These are phyloP conservation scores for Thelephora aurantiotincta DNA, from an alignment of 768 basidiomycete species.

Conservation along the genomic window DNA sequence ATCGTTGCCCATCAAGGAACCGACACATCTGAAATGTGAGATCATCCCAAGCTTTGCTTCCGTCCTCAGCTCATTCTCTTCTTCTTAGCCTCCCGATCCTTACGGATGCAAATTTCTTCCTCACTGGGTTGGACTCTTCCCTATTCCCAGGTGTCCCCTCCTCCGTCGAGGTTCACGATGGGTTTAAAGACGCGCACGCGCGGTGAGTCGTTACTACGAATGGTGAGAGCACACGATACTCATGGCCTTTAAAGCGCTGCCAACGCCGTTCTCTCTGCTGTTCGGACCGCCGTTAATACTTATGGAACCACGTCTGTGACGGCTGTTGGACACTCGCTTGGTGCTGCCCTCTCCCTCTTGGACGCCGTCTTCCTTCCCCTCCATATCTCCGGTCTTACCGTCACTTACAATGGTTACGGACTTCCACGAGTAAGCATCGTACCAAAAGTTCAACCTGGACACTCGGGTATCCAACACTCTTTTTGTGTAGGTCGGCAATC, in stretches of 20 bases:
- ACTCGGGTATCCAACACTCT: neutral
- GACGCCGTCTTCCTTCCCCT: conserved; percentile 40
- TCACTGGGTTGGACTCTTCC: conserved; percentile 18
- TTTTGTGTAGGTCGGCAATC: conserved; percentile 33
- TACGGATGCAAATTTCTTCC: conserved; percentile 27
- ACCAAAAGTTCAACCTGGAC: neutral
- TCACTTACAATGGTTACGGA: conserved; percentile 17
- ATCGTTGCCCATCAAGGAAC: conserved; percentile 27
- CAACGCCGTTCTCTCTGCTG: conserved; percentile 27
- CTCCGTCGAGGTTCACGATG: conserved; percentile 27
- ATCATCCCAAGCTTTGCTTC: neutral
- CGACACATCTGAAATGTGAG: conserved; percentile 18
- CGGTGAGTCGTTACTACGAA: conserved; percentile 18
- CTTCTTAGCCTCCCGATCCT: conserved; percentile 20
- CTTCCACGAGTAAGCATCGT: conserved; percentile 15
- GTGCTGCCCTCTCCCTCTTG: conserved; percentile 38
- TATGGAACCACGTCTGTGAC: conserved; percentile 25
- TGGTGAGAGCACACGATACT: neutral
- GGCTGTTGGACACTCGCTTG: conserved; percentile 29
- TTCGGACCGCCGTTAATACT: conserved; percentile 23
- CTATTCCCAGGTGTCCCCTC: conserved; percentile 38
- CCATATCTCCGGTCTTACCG: conserved; percentile 24
- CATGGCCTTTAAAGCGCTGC: conserved; percentile 20
- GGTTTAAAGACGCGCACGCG: conserved; percentile 32
- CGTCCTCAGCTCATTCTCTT: neutral